phyloP scores from a whole-genome alignment of 345 rosid species.

The Boechera stricta region DNA sequence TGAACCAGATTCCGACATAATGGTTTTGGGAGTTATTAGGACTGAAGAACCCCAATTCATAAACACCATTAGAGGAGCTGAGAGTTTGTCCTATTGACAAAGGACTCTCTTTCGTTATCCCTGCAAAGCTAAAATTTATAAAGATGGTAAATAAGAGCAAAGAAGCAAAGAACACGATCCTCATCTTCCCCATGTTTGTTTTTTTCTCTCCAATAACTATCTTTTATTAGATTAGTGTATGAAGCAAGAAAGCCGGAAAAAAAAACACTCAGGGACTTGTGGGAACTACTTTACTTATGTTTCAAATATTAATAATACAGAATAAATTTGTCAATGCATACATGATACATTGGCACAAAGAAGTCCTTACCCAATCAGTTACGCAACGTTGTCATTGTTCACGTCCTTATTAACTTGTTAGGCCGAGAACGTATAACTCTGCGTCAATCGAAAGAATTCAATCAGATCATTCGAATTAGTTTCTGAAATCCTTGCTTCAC shows the following conservation, averaged over 20 bases:
- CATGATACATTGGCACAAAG: too few relatives aligned
- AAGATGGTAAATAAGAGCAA: slow-evolving; percentile 12
- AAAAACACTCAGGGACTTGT: not conserved
- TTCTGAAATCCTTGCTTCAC: too few relatives aligned
- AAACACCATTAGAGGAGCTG: slow-evolving; percentile 3
- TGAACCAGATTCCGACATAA: slow-evolving; percentile 54
- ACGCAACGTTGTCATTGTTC: not conserved
- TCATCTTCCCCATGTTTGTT: not conserved
- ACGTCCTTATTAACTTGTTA: not conserved
- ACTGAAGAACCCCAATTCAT: slow-evolving; percentile 38
- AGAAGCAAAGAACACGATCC: slow-evolving; percentile 17
- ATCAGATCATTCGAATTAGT: not conserved
- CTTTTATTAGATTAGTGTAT: not conserved
- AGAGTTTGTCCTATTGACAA: slow-evolving; percentile 9
- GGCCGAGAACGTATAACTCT: not conserved
- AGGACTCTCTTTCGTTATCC: not conserved
- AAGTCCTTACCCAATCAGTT: slow-evolving; percentile 1
- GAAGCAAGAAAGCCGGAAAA: not conserved
- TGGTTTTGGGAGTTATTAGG: slow-evolving; percentile 7
- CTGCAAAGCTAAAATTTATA: slow-evolving; percentile 17
- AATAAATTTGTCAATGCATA: not conserved
- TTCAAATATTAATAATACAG: not conserved
- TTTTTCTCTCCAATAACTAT: slow-evolving; percentile 18
- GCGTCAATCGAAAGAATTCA: not conserved
- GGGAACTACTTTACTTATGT: slow-evolving; percentile 8